A percentile compares a stretch with the other conserved stretches of the same genome.
Conservation (phyloP, 1,284 basidiomycete species). For the Heterobasidion irregulare region DNA sequence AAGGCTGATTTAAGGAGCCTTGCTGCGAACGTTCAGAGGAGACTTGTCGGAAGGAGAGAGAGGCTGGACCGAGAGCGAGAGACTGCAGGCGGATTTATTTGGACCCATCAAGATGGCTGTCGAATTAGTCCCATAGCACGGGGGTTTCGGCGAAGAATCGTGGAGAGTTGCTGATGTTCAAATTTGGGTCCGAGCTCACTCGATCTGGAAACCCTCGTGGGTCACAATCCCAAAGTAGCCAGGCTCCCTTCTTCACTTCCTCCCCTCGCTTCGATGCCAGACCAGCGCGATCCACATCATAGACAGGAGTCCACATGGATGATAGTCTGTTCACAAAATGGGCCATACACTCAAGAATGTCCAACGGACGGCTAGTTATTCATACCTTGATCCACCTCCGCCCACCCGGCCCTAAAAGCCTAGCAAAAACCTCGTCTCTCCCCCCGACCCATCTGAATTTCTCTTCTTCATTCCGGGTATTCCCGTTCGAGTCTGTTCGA, state of each 20-base stretch:
- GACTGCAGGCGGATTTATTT: too few species aligned
- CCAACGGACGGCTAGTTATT: not conserved
- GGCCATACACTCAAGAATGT: not conserved
- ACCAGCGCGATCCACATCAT: too few species aligned
- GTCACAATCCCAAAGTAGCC: not conserved
- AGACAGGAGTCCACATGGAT: too few species aligned
- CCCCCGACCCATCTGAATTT: slow-evolving; percentile 51
- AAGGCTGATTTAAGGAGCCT: not conserved
- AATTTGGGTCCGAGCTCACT: not conserved
- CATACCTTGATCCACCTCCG: slow-evolving; percentile 29
- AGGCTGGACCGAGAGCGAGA: too few species aligned
- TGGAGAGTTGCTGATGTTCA: not conserved
- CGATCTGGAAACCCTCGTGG: not conserved
- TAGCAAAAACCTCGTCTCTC: slow-evolving; percentile 59
- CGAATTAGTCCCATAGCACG: not conserved
- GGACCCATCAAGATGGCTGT: not conserved
- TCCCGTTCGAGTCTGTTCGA: slow-evolving; percentile 18
- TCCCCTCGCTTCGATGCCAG: not conserved
- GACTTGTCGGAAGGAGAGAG: not conserved
- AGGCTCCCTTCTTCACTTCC: not conserved
- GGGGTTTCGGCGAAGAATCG: not conserved
- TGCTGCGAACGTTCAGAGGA: not conserved
- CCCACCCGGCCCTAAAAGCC: slow-evolving; percentile 45
- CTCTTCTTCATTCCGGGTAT: slow-evolving; percentile 32
- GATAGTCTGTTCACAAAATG: not conserved